Conservation (phyloP, 768 basidiomycete species). For the Pleurotus sapidus region DNA sequence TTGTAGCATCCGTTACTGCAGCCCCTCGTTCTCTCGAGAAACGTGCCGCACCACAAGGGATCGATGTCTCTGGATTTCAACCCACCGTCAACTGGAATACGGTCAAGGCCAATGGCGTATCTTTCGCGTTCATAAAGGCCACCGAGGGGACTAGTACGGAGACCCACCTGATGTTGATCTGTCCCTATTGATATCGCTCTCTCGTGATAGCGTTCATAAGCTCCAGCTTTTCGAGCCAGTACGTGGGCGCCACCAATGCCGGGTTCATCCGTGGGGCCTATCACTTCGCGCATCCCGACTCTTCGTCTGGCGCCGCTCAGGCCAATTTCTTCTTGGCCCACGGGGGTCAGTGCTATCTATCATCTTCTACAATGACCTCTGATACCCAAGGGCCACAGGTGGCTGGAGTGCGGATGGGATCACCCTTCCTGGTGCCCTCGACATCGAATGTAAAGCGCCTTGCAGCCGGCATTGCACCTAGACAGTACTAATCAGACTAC, state of each 20-base stretch:
- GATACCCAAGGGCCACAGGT: constrained; percentile 23
- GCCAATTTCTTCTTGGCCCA: constrained; percentile 56
- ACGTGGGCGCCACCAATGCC: constrained; percentile 51
- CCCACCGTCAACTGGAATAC: constrained; percentile 46
- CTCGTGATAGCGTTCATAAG: constrained; percentile 29
- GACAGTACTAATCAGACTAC: background rate
- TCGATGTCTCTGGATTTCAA: constrained; percentile 55
- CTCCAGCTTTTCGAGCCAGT: constrained; percentile 46
- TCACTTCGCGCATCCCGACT: constrained; percentile 57
- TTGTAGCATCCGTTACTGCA: background rate
- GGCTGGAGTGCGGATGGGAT: constrained; percentile 54
- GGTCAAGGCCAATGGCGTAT: constrained; percentile 46
- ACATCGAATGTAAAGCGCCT: constrained; percentile 49
- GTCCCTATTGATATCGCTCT: background rate
- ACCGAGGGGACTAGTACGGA: constrained; percentile 56
- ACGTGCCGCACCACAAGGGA: constrained; percentile 42
- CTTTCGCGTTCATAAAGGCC: constrained; percentile 65
- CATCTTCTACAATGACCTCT: background rate
- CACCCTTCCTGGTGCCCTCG: constrained; percentile 63
- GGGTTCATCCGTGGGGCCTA: constrained; percentile 58
- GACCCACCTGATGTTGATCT: background rate
- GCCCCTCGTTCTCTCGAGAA: constrained; percentile 11
- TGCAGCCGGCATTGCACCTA: background rate
- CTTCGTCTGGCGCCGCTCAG: constrained; percentile 53
- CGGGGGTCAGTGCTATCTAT: constrained; percentile 38